A percentile compares a stretch with the other conserved stretches of the same genome.
Conservation (phyloP, 2,329 filamentous ascomycete species). For the Epichloe scottii region DNA sequence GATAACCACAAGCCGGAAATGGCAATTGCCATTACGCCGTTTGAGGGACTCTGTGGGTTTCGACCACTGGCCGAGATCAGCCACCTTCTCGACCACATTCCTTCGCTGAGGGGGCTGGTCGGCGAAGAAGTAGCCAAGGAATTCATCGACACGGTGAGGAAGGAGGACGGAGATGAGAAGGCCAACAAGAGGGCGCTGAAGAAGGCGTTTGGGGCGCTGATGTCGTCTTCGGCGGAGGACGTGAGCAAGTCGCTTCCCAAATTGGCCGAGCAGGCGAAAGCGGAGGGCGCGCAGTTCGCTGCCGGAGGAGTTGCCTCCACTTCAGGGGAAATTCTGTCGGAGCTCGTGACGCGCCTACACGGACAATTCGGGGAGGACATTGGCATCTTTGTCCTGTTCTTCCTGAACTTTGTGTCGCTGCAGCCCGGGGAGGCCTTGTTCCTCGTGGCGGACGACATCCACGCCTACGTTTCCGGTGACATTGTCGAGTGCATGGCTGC, state of each 20-base stretch:
- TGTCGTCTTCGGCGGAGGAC: slow-evolving; percentile 60
- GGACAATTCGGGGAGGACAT: slow-evolving; percentile 80
- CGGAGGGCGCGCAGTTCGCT: slow-evolving; percentile 61
- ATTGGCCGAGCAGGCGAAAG: slow-evolving; percentile 58
- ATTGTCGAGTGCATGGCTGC: slow-evolving; percentile 99
- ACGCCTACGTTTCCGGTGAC: slow-evolving; percentile 85
- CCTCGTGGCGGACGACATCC: slow-evolving; percentile 90
- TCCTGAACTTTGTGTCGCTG: slow-evolving; percentile 89
- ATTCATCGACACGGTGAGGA: slow-evolving; percentile 39
- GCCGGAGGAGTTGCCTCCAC: slow-evolving; percentile 57
- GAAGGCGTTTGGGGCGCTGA: slow-evolving; percentile 62
- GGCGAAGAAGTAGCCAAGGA: slow-evolving; percentile 48
- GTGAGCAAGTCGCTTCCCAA: slow-evolving; percentile 43
- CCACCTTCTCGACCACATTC: slow-evolving; percentile 57
- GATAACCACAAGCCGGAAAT: slow-evolving; percentile 99
- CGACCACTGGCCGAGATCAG: slow-evolving; percentile 74
- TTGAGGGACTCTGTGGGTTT: slow-evolving; percentile 94
- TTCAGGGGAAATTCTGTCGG: slow-evolving; percentile 55
- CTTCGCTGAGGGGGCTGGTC: slow-evolving; percentile 51
- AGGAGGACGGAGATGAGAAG: slow-evolving; percentile 29
- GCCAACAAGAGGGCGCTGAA: slow-evolving; percentile 70
- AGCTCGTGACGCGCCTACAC: slow-evolving; percentile 67
- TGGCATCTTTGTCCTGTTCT: slow-evolving; percentile 89
- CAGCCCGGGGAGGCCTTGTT: slow-evolving; percentile 89
- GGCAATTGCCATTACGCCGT: slow-evolving; percentile 94